Percentiles rank a stretch among this genome's conserved stretches.
Evolutionary conservation across 208 protist species (phyloP).

Genomic region (Phytomonas francai): DNA sequence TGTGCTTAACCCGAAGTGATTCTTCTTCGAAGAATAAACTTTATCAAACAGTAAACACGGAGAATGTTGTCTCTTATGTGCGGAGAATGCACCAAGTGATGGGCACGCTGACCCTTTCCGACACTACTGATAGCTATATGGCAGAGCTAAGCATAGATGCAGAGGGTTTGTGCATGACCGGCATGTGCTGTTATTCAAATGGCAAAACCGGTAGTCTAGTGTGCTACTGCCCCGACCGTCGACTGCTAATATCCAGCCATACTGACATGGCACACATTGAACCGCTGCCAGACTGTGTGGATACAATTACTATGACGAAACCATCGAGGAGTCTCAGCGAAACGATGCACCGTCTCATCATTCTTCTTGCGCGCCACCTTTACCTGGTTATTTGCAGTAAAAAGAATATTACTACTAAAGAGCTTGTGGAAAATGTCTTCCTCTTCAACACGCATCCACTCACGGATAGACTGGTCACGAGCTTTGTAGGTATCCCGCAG

Average conservation of each 20-base stretch:
- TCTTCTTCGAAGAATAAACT: background rate
- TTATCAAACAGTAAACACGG: background rate
- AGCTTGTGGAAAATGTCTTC: conserved; percentile 56
- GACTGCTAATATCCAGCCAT: conserved; percentile 32
- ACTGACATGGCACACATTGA: conserved; percentile 60
- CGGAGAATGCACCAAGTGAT: background rate
- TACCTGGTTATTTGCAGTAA: conserved; percentile 70
- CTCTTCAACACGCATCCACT: conserved; percentile 71
- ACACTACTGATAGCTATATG: conserved; percentile 4
- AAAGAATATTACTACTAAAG: conserved; percentile 24
- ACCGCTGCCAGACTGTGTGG: conserved; percentile 66
- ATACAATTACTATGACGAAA: conserved; percentile 39
- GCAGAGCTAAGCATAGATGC: conserved; percentile 22
- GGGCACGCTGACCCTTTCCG: background rate
- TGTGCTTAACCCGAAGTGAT: conserved; percentile 24
- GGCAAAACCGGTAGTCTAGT: conserved; percentile 49
- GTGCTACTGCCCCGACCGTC: conserved; percentile 33
- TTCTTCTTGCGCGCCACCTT: conserved; percentile 76
- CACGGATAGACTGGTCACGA: conserved; percentile 42
- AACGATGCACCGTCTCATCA: conserved; percentile 77
- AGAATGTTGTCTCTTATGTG: background rate
- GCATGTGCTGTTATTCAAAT: conserved; percentile 44
- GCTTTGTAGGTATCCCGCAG: conserved; percentile 30
- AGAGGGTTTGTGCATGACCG: conserved; percentile 65
- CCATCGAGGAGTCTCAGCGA: conserved; percentile 36